Evolutionary conservation across 441 rosid genomes (phyloP), one percentile per base, ranked within the genome.

Genomic region (Pelargonium fulgidum): DNA sequence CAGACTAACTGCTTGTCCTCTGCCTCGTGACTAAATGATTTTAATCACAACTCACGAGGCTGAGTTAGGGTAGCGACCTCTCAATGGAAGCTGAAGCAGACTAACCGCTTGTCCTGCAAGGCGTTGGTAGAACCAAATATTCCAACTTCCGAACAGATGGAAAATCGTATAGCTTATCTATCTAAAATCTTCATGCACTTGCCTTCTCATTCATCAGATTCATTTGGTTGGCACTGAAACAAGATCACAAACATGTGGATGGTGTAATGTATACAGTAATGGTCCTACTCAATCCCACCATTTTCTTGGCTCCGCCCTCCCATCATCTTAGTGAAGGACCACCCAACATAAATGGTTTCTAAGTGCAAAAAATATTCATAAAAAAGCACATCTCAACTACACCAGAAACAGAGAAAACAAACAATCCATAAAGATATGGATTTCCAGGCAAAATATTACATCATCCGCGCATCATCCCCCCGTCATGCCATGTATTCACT

Each of bases 301-400:
- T 48, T 48, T 48, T 48, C 14, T 48, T 48, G n/a, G 58, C 17
- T 50, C 58, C 58, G 14, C 58, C 58, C 58, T n/a, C 58, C 58
- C 58, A 50, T 50, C 58, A n/a, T 50, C 19, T 12, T 14, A n/a
- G 13, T 11, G 5, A 48, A 48, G 58, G 58, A 50, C 58, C 58
- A 50, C 58, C 58, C 58, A 50, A 50, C 58, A n/a, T 7, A 16
- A 44, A 44, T 44, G 13, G 39, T 33, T 33, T 33, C 39, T 33
- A 33, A 33, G 39, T 33, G 39, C 39, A 33, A 50, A n/a, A 50
- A 50, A 50, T 50, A 33, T 33, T 33, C 39, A 33, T 33, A 33
- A 33, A 50, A 50, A 50, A n/a, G 54, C 54, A 3, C 54, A 3
- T 50, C 19, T 5, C 58, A 50, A 50, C 58, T n/a, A 50, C 19